These are phyloP conservation scores for Bolboschoenus planiculmis DNA, from an alignment of 176 grass and related monocot species.

Conservation along the genomic window DNA sequence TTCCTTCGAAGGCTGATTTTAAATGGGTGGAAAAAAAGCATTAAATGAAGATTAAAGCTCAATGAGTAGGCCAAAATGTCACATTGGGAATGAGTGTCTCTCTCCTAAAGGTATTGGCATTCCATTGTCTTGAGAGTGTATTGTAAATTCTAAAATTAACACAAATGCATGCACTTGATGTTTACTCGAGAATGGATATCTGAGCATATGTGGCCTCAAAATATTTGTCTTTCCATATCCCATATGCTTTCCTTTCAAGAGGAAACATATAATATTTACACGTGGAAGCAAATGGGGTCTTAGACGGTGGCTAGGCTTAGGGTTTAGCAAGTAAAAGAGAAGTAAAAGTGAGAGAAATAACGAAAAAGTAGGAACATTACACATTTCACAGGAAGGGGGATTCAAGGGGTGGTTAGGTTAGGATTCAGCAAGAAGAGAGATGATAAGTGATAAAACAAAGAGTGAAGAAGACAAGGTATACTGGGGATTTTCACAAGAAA, in stretches of 20 bases:
- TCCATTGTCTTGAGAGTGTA: background rate
- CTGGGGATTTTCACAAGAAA: background rate
- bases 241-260: background rate
- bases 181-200: background rate
- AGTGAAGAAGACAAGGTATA: background rate
- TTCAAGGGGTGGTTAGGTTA: background rate
- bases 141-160: background rate
- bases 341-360: background rate
- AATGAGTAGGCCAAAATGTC: background rate
- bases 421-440: background rate
- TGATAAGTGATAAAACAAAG: background rate
- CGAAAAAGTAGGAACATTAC: background rate
- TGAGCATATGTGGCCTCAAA: background rate
- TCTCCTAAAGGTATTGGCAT: background rate
- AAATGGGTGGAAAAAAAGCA: background rate
- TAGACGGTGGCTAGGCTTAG: background rate
- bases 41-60: background rate
- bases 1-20: conserved; percentile 49
- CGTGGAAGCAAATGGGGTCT: background rate
- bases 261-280: background rate
- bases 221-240: background rate
- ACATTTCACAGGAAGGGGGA: background rate
- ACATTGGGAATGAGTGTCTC: background rate
- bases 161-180: background rate
- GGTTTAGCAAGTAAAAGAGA: background rate